Evolutionary conservation across 2,329 filamentous ascomycete genomes (phyloP).

Genomic region (Neonectria punicea): DNA sequence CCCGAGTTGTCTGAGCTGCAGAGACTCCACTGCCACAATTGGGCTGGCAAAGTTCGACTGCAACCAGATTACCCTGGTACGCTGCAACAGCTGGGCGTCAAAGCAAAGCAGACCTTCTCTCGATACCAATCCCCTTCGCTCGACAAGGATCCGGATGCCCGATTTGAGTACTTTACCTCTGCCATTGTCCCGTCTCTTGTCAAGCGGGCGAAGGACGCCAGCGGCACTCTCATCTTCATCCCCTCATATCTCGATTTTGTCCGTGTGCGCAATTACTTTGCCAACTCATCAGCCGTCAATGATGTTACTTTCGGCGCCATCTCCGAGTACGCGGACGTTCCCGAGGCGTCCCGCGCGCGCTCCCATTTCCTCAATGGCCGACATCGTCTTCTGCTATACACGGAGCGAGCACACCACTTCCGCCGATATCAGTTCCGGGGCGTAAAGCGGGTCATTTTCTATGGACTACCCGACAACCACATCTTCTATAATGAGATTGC

Average conservation of each 20-base stretch:
- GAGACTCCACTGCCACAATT: constrained; percentile 80
- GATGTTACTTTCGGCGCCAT: constrained; percentile 76
- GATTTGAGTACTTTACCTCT: constrained; percentile 91
- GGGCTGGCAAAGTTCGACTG: constrained; percentile 81
- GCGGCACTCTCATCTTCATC: constrained; percentile 86
- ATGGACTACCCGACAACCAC: constrained; percentile 89
- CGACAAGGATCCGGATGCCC: constrained; percentile 81
- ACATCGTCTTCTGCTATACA: constrained; percentile 87
- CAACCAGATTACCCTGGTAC: constrained; percentile 75
- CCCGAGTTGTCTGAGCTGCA: constrained; percentile 87
- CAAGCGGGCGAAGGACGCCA: constrained; percentile 71
- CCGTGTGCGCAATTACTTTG: constrained; percentile 90
- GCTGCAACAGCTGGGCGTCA: constrained; percentile 77
- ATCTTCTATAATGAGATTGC: constrained; percentile 82
- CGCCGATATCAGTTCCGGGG: constrained; percentile 85
- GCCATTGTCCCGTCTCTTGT: constrained; percentile 80
- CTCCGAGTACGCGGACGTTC: constrained; percentile 85
- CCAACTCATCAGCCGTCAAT: constrained; percentile 70
- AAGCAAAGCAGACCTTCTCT: constrained; percentile 87
- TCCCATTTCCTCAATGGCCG: constrained; percentile 88
- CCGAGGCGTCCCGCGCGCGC: constrained; percentile 83
- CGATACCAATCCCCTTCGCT: constrained; percentile 80
- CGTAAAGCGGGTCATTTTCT: constrained; percentile 86
- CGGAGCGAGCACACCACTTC: constrained; percentile 97
- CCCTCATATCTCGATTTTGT: constrained; percentile 97